phyloP scores from a whole-genome alignment of 768 basidiomycete species.

The Amanita exitialis region DNA sequence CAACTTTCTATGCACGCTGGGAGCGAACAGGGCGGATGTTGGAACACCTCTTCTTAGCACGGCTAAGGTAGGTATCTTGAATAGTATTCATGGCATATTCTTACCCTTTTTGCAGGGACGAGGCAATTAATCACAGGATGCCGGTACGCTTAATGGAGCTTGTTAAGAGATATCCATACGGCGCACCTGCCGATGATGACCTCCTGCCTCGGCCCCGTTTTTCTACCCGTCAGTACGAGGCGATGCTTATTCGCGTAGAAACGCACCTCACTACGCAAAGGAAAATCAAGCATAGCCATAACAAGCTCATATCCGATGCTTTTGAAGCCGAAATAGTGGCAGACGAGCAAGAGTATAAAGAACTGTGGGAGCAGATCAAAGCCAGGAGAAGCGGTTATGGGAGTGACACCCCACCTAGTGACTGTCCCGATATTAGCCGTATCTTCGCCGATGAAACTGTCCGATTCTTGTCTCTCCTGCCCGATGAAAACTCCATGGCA shows the following conservation, averaged over 20 bases:
- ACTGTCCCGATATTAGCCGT: constrained; percentile 30
- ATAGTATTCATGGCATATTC: background rate
- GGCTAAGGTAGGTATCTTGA: constrained; percentile 45
- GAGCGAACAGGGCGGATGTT: constrained; percentile 61
- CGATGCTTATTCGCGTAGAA: constrained; percentile 59
- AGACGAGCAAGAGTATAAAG: constrained; percentile 22
- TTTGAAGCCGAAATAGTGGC: constrained; percentile 31
- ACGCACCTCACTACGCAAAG: constrained; percentile 34
- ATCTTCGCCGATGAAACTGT: constrained; percentile 67
- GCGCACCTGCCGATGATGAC: constrained; percentile 22
- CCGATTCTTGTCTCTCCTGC: constrained; percentile 38
- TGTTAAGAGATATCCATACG: constrained; percentile 60
- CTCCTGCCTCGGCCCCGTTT: constrained; percentile 57
- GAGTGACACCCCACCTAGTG: constrained; percentile 23
- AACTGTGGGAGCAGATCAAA: constrained; percentile 49
- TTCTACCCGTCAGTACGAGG: constrained; percentile 53
- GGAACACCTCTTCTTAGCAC: constrained; percentile 69
- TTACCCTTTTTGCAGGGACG: constrained; percentile 35
- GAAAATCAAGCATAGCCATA: constrained; percentile 37
- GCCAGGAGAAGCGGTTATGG: constrained; percentile 23
- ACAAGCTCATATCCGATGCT: constrained; percentile 54
- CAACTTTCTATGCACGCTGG: constrained; percentile 64
- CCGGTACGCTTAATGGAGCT: constrained; percentile 66
- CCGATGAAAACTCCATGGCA: constrained; percentile 11
- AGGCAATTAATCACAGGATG: constrained; percentile 42